Conservation (phyloP, 495 filamentous ascomycete genomes). For the Neurospora sp. region DNA sequence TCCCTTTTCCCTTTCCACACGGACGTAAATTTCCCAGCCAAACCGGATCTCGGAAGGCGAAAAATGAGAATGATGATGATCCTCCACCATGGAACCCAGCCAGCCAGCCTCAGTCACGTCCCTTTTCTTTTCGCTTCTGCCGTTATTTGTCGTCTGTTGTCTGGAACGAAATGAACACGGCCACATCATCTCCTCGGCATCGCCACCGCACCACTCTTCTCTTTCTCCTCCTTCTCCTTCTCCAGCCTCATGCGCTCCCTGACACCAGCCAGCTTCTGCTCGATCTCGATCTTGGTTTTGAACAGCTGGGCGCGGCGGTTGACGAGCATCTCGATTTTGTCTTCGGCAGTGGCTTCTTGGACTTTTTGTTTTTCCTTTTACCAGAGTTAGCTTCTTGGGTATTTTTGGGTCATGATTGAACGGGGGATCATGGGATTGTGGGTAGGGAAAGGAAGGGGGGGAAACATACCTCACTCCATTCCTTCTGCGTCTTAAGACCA, state of each 20-base stretch:
- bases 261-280: slow-evolving; percentile 27
- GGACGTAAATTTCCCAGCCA: neutral
- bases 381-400: neutral
- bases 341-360: slow-evolving; percentile 20
- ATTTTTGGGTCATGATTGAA: neutral
- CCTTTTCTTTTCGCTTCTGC: neutral
- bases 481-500: slow-evolving; percentile 43
- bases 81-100: neutral
- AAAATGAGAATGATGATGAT: neutral
- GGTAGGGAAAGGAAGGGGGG: neutral
- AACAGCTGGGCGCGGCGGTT: slow-evolving; percentile 21
- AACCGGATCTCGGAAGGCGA: neutral
- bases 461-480: slow-evolving; percentile 22
- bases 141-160: neutral
- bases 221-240: neutral
- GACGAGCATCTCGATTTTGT: slow-evolving; percentile 28
- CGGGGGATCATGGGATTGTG: neutral
- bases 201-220: neutral
- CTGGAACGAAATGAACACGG: neutral
- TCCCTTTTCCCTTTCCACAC: neutral
- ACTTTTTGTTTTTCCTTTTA: slow-evolving; percentile 22
- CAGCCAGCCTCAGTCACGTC: neutral
- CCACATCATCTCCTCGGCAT: neutral
- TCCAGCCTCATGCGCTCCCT: slow-evolving; percentile 17
- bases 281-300: slow-evolving; percentile 21